These are phyloP conservation scores for Chrysoporthe deuterocubensis DNA, from an alignment of 2,329 filamentous ascomycete species.

Conservation along the genomic window DNA sequence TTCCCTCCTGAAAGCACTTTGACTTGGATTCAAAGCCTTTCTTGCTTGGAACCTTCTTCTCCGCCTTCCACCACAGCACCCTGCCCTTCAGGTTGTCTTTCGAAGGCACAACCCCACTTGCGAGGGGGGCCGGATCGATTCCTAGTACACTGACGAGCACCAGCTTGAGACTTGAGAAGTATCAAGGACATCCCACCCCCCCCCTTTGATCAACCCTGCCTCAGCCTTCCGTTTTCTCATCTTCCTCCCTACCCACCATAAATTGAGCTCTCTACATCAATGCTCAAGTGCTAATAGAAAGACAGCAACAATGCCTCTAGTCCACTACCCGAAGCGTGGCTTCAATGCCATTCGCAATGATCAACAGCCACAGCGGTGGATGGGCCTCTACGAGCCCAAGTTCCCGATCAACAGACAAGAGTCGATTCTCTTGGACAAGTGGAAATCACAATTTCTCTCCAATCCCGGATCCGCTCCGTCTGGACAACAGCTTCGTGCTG, in stretches of 20 bases:
- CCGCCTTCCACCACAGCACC: too few relatives aligned
- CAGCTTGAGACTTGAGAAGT: not conserved
- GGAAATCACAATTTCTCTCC: not conserved
- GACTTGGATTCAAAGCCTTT: not conserved
- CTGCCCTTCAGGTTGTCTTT: too few relatives aligned
- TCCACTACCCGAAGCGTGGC: not conserved
- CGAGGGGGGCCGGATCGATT: too few relatives aligned
- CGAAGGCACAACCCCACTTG: too few relatives aligned
- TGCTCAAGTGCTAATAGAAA: not conserved
- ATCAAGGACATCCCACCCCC: not conserved
- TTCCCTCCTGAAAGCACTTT: not conserved
- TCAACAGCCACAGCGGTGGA: not conserved
- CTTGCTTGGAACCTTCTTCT: not conserved
- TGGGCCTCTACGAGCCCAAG: not conserved
- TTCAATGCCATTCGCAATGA: not conserved
- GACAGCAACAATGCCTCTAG: not conserved
- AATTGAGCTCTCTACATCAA: not conserved
- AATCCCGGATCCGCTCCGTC: not conserved
- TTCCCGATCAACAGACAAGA: not conserved
- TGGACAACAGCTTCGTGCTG: not conserved
- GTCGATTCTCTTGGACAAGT: not conserved
- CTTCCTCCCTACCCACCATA: not conserved
- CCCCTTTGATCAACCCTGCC: not conserved
- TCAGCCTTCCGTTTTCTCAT: not conserved
- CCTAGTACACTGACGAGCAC: not conserved